Evolutionary conservation across 192 early-diverging fungal genomes (phyloP), one percentile per base, ranked within the genome.

Genomic region (Backusella australiensis): DNA sequence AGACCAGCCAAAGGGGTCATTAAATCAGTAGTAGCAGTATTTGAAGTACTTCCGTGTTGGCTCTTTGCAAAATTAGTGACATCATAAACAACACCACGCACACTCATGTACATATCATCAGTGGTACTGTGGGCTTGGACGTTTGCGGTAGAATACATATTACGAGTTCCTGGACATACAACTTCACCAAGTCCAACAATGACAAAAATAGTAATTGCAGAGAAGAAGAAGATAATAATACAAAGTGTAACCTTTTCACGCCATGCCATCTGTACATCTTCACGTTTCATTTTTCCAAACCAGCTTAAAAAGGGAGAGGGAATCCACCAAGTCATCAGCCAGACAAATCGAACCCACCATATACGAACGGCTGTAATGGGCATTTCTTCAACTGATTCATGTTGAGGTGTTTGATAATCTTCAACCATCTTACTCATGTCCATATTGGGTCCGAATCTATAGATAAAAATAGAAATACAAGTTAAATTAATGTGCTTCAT

Each of bases 231-330:
- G 72, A 99, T 97, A 72, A 98, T 80, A 52, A 96, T 81, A 81
- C 95, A 96, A 29, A 99, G 86, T 3, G 92, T 86, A 1, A 93
- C 89, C 83, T 98, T 98, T 82, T 98, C 97, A 49, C 97, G 90
- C 96, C 95, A 98, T 12, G 97, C 97, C 95, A 97, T 96, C 65
- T 90, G 94, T 44, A 98, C 89, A 83, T 98, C 96, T 75, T 93
- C 90, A 46, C 96, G 91, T 83, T 93, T 95, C 94, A 97, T 94
- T 74, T 89, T 87, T 65, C 91, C 94, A 77, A 93, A 88, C 42
- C 75, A 78, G 1, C 80, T 71, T 34, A 95, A 77, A 70, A 85
- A 88, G 34, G 81, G 86, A 32, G 88, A 86, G 3, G 91, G 92
- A 36, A 94, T 91, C 92, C 93, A 95, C 90, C 93, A 97, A 4